Base-by-base conservation (phyloP, 768 basidiomycete genomes). In the Sutorius australiensis region DNA sequence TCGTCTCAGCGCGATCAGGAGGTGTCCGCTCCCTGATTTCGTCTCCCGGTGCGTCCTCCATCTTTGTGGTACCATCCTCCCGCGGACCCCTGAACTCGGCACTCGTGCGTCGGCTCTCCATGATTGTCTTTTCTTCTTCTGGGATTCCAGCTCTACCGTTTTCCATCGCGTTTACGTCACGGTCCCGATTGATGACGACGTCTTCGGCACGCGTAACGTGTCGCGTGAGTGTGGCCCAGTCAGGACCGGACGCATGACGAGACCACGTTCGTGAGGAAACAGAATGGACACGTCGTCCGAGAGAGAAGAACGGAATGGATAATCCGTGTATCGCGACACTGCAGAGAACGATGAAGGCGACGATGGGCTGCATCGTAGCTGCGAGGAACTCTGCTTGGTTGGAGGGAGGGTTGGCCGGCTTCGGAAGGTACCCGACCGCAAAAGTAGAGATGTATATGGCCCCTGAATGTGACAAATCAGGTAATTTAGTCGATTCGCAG, bases 371-470 rank as follows among this genome's bases (percentile, higher is more conserved):
- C 51, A 98, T 94, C 5, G 83, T 76, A 12, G 84, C 75, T 2
- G 82, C 78, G 14, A 99, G 76, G 13, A 86, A 68, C 50, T 87
- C 80, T 9, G 81, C 73, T 65, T 89, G 85, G 16, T 74, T 74
- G 31, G 73, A 71, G 0, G 85, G 80, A 6, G 81, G 75, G 21
- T 61, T 62, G 40, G 67, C 60, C 0, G 77, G 72, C 3, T 63
- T 61, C 2, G 81, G 80, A 14, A 95, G 78, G 46, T 81, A 72
- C 54, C 79, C 74, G 9, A 80, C 79, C 6, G 92, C 91, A 11
- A 92, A 78, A 0, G 92, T 93, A 11, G 87, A 87, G 54, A 98
- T 98, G 75, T 97, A 99, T 47, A 99, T 78, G 12, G 92, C 95
- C 39, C 93, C 92, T 79, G 47, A 38, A 19, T 8, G 13, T 10